These are phyloP conservation scores for Psilocybe cubensis DNA, from an alignment of 768 basidiomycete genomes.

Conservation along the genomic window DNA sequence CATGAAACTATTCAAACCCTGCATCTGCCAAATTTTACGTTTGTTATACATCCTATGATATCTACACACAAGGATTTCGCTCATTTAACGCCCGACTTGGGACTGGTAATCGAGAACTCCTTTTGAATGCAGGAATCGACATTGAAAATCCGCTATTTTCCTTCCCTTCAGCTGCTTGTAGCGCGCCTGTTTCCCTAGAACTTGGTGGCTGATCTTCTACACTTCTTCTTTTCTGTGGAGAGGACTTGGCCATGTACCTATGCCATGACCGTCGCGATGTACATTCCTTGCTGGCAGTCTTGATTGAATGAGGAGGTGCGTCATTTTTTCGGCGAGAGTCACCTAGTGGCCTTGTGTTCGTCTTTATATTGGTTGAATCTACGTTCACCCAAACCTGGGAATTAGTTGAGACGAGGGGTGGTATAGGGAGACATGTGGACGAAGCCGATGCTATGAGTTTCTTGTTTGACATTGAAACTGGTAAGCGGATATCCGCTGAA, in stretches of 20 bases:
- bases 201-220: neutral
- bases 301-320: neutral
- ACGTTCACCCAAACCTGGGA: conserved; percentile 10
- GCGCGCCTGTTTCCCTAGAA: neutral
- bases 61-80: neutral
- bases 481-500: neutral
- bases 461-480: neutral
- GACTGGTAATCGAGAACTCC: conserved; percentile 16
- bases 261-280: conserved; percentile 19
- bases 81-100: conserved; percentile 3
- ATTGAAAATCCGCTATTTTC: conserved; percentile 12
- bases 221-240: neutral
- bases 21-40: neutral
- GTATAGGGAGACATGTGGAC: neutral
- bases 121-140: conserved; percentile 10
- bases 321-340: neutral
- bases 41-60: too few species aligned
- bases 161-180: conserved; percentile 1
- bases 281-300: conserved; percentile 15
- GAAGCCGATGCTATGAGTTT: neutral
- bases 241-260: conserved; percentile 5
- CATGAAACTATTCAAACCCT: neutral
- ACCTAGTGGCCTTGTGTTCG: neutral
- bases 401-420: neutral
- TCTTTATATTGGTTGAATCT: neutral